Conservation (phyloP, 2,329 filamentous ascomycete species). For the Pseudogymnoascus sp. region DNA sequence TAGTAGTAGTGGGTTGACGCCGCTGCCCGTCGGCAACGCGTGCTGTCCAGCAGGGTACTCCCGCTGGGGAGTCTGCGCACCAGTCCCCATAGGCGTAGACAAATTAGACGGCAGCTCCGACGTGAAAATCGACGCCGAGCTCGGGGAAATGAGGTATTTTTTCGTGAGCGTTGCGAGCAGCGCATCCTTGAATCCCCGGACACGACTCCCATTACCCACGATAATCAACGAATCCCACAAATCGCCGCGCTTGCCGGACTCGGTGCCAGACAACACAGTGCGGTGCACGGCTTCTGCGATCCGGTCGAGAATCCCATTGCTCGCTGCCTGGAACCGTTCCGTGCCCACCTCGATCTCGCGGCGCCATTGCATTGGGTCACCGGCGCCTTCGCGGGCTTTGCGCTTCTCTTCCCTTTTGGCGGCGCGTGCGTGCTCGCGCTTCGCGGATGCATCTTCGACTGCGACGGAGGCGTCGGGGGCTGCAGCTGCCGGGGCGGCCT, state of each 20-base stretch:
- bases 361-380: slow-evolving; percentile 45
- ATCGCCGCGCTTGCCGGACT: slow-evolving; percentile 72
- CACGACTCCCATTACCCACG: slow-evolving; percentile 72
- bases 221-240: slow-evolving; percentile 92
- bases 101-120: slow-evolving; percentile 92
- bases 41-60: slow-evolving; percentile 39
- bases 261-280: slow-evolving; percentile 72
- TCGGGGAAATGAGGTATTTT: slow-evolving; percentile 85
- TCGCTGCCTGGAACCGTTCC: slow-evolving; percentile 63
- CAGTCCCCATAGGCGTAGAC: slow-evolving; percentile 82
- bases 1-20: slow-evolving; percentile 83
- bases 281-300: slow-evolving; percentile 79
- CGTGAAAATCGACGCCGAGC: slow-evolving; percentile 90
- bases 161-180: slow-evolving; percentile 69
- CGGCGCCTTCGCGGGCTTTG: slow-evolving; percentile 23
- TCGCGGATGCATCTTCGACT: slow-evolving; percentile 20
- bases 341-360: slow-evolving; percentile 67
- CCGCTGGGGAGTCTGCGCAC: slow-evolving; percentile 74
- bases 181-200: slow-evolving; percentile 77
- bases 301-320: slow-evolving; percentile 66
- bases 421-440: slow-evolving; percentile 22
- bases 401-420: slow-evolving; percentile 25
- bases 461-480: slow-evolving; percentile 14
- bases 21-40: slow-evolving; percentile 47
- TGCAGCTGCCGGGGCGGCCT: slow-evolving; percentile 11